Base-by-base conservation (phyloP, 345 rosid species). In the Barbarea vulgaris region DNA sequence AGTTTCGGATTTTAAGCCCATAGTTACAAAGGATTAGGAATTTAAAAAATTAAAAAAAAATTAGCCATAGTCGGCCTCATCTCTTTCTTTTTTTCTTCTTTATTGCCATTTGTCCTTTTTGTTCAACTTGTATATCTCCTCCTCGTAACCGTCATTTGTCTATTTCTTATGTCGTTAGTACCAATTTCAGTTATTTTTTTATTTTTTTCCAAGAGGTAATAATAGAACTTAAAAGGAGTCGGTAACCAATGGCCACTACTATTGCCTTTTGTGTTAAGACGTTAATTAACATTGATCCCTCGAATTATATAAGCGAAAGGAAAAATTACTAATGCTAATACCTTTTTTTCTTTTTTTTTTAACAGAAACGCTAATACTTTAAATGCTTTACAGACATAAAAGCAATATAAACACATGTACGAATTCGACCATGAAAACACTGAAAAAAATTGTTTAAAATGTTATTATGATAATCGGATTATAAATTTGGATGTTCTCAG, bases 71-170 rank as follows among this genome's bases (percentile, higher is more conserved):
- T 57, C 31, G 42, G 22, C 17, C 37, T 50, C 61, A 24, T 46
- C 19, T 52, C 50, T 52, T 12, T 67, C 10, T 25, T 4, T 19
- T 21, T 33, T 7, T 52, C 6, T 56, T 30, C 10, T n/a, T 10
- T 17, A 18, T 17, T 15, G 46, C 17, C 67, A 70, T 21, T 48
- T 68, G 64, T 42, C 42, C 3, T 7, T 70, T 70, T 33, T 42
- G 3, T 42, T 17, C 37, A 58, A 50, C 58, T 58, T 70, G 57
- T 33, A 21, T 9, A 51, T 42, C 9, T 31, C 34, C 34, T 58
- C 65, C 34, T 18, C 22, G 64, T 44, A 42, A 57, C 74, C 65
- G 64, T 62, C 55, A 14, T 44, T 41, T 41, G 44, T 56, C 14
- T 54, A 27, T 56, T 17, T 69, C 6, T 42, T 30, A 17, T 68